A percentile compares a stretch with the other conserved stretches of the same genome.
Conservation (phyloP, 495 filamentous ascomycete species). For the Letharia lupina region DNA sequence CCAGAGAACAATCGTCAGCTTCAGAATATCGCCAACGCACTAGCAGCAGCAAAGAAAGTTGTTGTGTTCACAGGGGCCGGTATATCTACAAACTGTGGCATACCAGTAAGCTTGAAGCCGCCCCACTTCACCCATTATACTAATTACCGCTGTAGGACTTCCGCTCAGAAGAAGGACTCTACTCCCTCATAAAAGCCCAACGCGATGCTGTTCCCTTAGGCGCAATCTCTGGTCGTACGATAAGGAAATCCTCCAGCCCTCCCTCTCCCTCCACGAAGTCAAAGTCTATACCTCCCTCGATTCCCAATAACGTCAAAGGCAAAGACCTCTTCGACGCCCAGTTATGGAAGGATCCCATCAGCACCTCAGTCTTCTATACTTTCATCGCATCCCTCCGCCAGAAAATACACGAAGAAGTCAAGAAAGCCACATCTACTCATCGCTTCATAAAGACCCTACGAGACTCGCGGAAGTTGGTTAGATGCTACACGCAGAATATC, state of each 20-base stretch:
- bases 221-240: neutral
- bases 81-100: slow-evolving; percentile 65
- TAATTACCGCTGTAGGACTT: slow-evolving; percentile 48
- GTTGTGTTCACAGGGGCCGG: slow-evolving; percentile 63
- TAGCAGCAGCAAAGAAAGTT: slow-evolving; percentile 53
- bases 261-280: slow-evolving; percentile 1
- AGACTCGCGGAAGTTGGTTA: slow-evolving; percentile 51
- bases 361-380: slow-evolving; percentile 58
- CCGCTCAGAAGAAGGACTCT: slow-evolving; percentile 60
- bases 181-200: slow-evolving; percentile 58
- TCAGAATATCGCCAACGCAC: slow-evolving; percentile 51
- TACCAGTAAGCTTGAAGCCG: slow-evolving; percentile 44
- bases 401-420: slow-evolving; percentile 42
- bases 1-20: slow-evolving; percentile 40
- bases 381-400: slow-evolving; percentile 56
- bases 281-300: neutral
- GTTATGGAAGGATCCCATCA: slow-evolving; percentile 54
- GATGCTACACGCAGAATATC: slow-evolving; percentile 67
- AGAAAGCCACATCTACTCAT: slow-evolving; percentile 50
- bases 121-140: neutral
- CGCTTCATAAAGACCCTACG: slow-evolving; percentile 54
- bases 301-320: slow-evolving; percentile 51
- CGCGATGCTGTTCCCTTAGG: slow-evolving; percentile 35
- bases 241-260: neutral
- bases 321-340: slow-evolving; percentile 58